phyloP scores from a whole-genome alignment of 129 eudicot species.

The Lonicera japonica region DNA sequence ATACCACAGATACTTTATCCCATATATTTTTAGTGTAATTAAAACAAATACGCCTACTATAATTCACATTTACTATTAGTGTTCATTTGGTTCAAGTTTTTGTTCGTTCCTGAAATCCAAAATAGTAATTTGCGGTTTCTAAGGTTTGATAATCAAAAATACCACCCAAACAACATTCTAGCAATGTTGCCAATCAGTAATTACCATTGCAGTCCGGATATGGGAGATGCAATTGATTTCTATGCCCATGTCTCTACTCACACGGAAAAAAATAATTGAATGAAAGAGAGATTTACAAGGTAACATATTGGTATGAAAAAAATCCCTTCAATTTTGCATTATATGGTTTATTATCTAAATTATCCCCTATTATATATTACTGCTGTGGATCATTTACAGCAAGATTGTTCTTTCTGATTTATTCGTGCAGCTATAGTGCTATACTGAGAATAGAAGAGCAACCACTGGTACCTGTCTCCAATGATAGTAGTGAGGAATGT shows the following conservation, averaged over 20 bases:
- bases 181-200: conserved; percentile 43
- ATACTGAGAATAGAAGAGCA: conserved; percentile 53
- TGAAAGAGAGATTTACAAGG: conserved; percentile 72
- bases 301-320: conserved; percentile 3
- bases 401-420: neutral
- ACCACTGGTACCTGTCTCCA: conserved; percentile 68
- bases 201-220: conserved; percentile 46
- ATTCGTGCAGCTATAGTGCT: conserved; percentile 44
- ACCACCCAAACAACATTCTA: conserved; percentile 39
- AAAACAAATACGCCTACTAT: too few relatives aligned
- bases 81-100: too few relatives aligned
- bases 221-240: too few relatives aligned
- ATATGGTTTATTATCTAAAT: too few relatives aligned
- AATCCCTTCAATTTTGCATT: neutral
- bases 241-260: conserved; percentile 66
- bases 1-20: too few relatives aligned
- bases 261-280: conserved; percentile 45
- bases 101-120: too few relatives aligned
- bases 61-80: too few relatives aligned
- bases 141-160: conserved; percentile 45
- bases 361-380: too few relatives aligned
- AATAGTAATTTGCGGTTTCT: too few relatives aligned
- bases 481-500: conserved; percentile 55
- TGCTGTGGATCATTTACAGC: too few relatives aligned
- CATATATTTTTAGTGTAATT: too few relatives aligned